phyloP scores from a whole-genome alignment of 106 monocot species.

The Apostasia shenzhenica region DNA sequence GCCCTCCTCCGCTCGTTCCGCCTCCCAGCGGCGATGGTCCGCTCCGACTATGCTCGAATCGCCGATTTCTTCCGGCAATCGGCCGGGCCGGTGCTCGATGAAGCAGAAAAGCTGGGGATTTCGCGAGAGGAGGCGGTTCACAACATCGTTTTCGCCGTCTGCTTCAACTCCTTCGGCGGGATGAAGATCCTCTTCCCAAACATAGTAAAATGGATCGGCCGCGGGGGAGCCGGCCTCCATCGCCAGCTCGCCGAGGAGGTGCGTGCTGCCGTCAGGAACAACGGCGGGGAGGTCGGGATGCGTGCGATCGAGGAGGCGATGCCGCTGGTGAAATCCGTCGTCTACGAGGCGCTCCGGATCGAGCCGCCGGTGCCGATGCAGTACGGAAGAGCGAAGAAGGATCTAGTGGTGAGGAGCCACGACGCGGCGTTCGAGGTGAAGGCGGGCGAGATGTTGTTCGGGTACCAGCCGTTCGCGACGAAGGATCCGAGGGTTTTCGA shows the following conservation, averaged over 20 bases:
- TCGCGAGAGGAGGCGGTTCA: conserved; percentile 76
- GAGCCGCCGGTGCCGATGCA: conserved; percentile 91
- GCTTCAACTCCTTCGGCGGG: conserved; percentile 92
- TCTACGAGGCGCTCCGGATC: conserved; percentile 80
- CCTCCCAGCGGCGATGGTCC: conserved; percentile 50
- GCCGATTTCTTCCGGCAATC: conserved; percentile 57
- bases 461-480: conserved; percentile 94
- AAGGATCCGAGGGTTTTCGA: conserved; percentile 76
- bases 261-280: conserved; percentile 36
- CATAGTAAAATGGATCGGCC: conserved; percentile 61
- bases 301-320: conserved; percentile 47
- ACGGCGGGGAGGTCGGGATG: conserved; percentile 47
- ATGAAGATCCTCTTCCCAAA: conserved; percentile 74
- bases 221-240: conserved; percentile 46
- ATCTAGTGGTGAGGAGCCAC: conserved; percentile 74
- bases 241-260: conserved; percentile 65
- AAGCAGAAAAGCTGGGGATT: conserved; percentile 63
- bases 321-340: conserved; percentile 73
- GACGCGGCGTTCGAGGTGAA: conserved; percentile 61
- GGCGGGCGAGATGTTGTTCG: conserved; percentile 82
- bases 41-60: conserved; percentile 50
- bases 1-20: conserved; percentile 46
- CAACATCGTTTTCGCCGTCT: conserved; percentile 70
- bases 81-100: conserved; percentile 40
- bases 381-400: conserved; percentile 68